phyloP scores from a whole-genome alignment of 1,139 yeast species.

The Yamadazyma sp. region DNA sequence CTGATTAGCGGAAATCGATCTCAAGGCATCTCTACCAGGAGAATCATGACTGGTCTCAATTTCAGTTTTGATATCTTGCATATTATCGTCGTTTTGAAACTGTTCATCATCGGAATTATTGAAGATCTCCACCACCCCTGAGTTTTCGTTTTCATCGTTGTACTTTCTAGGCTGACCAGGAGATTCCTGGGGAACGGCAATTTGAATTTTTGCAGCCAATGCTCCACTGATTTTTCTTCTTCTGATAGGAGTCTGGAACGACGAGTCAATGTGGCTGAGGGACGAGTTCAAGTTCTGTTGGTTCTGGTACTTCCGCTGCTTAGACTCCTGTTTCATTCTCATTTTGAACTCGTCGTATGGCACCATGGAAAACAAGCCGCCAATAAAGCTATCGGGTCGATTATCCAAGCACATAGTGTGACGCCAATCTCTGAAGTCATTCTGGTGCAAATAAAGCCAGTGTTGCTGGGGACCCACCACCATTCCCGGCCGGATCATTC shows the following conservation, averaged over 20 bases:
- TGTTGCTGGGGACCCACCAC: slow-evolving; percentile 99
- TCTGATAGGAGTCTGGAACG: slow-evolving; percentile 70
- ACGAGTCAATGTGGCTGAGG: slow-evolving; percentile 37
- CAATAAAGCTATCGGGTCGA: slow-evolving; percentile 68
- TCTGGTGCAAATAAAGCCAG: slow-evolving; percentile 94
- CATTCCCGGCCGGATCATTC: slow-evolving; percentile 98
- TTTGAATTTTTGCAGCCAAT: slow-evolving; percentile 63
- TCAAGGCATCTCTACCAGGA: slow-evolving; percentile 26
- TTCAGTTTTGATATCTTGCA: slow-evolving; percentile 27
- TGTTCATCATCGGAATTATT: slow-evolving; percentile 44
- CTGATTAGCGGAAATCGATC: slow-evolving; percentile 42
- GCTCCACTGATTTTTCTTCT: slow-evolving; percentile 71
- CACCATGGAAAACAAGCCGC: slow-evolving; percentile 74
- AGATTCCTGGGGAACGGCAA: slow-evolving; percentile 85
- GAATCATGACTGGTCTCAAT: slow-evolving; percentile 16
- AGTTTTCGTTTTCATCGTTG: slow-evolving; percentile 29
- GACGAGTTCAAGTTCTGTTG: slow-evolving; percentile 33
- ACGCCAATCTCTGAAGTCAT: slow-evolving; percentile 95
- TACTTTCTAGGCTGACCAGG: slow-evolving; percentile 97
- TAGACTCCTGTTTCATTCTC: slow-evolving; percentile 45
- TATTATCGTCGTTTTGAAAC: slow-evolving; percentile 15
- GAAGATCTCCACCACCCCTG: slow-evolving; percentile 23
- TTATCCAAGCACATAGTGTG: slow-evolving; percentile 84
- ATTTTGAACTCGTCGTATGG: slow-evolving; percentile 54
- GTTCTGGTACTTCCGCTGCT: slow-evolving; percentile 40